phyloP scores from a whole-genome alignment of 2,329 filamentous ascomycete species.

The Thielaviopsis populi region DNA sequence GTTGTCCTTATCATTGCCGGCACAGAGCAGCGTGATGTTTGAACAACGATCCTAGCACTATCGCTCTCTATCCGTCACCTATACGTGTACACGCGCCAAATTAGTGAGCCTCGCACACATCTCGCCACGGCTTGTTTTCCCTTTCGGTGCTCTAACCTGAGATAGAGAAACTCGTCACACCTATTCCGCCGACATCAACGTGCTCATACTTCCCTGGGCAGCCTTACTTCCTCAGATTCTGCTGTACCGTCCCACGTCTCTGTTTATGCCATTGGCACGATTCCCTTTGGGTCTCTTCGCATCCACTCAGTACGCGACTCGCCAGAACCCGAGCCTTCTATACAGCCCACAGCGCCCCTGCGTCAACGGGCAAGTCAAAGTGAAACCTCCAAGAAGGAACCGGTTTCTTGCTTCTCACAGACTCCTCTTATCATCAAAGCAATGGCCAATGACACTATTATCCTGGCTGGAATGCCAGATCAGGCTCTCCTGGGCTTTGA shows the following conservation, averaged over 20 bases:
- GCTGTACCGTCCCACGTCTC: slow-evolving; percentile 25
- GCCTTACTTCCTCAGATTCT: background rate
- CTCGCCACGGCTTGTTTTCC: too few relatives aligned
- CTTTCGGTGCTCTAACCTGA: slow-evolving; percentile 2
- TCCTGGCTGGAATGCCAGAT: slow-evolving; percentile 30
- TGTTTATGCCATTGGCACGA: slow-evolving; percentile 26
- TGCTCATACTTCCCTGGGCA: background rate
- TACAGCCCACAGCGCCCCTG: background rate
- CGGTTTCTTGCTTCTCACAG: background rate
- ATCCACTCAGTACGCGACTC: slow-evolving; percentile 21
- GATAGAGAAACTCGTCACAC: background rate
- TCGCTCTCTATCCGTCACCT: slow-evolving; percentile 5
- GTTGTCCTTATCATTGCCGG: background rate
- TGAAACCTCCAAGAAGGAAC: background rate
- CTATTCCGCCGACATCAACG: background rate
- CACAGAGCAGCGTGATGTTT: too few relatives aligned
- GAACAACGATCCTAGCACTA: slow-evolving; percentile 8
- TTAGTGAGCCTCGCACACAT: background rate
- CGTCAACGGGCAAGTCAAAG: background rate
- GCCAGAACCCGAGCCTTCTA: background rate
- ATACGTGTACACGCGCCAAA: background rate
- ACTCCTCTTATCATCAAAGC: background rate
- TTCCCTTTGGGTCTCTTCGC: slow-evolving; percentile 30
- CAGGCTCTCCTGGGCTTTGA: slow-evolving; percentile 41
- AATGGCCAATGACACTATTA: background rate